These are phyloP conservation scores for Aspergillus sp. DNA, from an alignment of 2,329 filamentous ascomycete genomes.

Conservation along the genomic window DNA sequence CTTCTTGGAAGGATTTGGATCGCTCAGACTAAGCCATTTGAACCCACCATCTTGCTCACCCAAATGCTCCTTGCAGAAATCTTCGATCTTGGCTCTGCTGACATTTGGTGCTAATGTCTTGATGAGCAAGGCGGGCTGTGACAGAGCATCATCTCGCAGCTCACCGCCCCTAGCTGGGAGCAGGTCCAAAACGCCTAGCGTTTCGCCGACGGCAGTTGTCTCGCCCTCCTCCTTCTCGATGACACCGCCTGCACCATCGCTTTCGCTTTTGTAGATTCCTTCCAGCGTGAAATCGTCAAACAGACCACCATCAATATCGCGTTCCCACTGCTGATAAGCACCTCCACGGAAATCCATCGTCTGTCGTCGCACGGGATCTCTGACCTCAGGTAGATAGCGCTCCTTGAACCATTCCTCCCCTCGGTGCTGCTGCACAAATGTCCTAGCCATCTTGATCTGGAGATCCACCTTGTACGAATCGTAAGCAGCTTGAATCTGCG, in stretches of 20 bases:
- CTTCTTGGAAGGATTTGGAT: conserved; percentile 94
- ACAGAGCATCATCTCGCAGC: conserved; percentile 79
- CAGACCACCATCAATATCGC: conserved; percentile 74
- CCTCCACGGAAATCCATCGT: conserved; percentile 75
- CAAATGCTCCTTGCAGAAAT: conserved; percentile 89
- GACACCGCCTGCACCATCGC: conserved; percentile 76
- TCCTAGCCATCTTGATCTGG: conserved; percentile 71
- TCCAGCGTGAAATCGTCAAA: conserved; percentile 96
- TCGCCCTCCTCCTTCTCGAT: conserved; percentile 96
- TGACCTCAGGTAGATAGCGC: conserved; percentile 79
- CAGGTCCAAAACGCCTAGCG: conserved; percentile 85
- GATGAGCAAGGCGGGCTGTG: conserved; percentile 89
- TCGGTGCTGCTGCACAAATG: conserved; percentile 88
- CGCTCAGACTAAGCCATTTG: conserved; percentile 92
- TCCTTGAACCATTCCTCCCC: conserved; percentile 98
- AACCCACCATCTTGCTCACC: conserved; percentile 88
- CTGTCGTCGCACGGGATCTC: conserved; percentile 68
- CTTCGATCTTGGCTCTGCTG: conserved; percentile 86
- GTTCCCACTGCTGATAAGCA: conserved; percentile 81
- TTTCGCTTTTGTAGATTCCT: conserved; percentile 88
- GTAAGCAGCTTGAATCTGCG: conserved; percentile 61
- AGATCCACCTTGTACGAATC: conserved; percentile 63
- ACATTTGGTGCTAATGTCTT: conserved; percentile 98
- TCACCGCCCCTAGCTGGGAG: conserved; percentile 80
- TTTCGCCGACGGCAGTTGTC: conserved; percentile 83